Percentiles rank a stretch among this genome's conserved stretches.
Evolutionary conservation across 129 eudicot species (phyloP).

Genomic region (Lactuca saligna): DNA sequence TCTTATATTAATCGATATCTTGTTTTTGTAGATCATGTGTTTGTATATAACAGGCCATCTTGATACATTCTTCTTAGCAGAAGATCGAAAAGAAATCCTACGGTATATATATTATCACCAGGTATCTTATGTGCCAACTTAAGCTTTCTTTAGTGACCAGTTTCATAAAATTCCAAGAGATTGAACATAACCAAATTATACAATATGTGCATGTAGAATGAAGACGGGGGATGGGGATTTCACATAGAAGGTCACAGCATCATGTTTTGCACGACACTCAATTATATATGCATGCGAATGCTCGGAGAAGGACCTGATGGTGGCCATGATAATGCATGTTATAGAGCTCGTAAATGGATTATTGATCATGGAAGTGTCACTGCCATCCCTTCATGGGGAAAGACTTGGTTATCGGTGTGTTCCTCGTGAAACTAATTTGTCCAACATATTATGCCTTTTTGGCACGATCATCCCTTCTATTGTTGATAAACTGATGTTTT

Average conservation of each 20-base stretch:
- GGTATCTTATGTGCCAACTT: neutral
- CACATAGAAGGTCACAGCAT: slow-evolving; percentile 71
- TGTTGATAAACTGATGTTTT: neutral
- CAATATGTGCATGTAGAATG: slow-evolving; percentile 27
- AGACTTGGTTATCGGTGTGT: slow-evolving; percentile 67
- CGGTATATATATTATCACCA: slow-evolving; percentile 42
- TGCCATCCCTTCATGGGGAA: slow-evolving; percentile 77
- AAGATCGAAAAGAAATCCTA: slow-evolving; percentile 52
- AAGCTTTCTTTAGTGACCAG: neutral
- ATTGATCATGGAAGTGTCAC: slow-evolving; percentile 65
- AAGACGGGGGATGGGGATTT: slow-evolving; percentile 84
- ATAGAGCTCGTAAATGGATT: slow-evolving; percentile 69
- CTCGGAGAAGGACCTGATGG: slow-evolving; percentile 65
- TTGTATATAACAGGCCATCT: slow-evolving; percentile 73
- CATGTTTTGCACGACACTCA: slow-evolving; percentile 59
- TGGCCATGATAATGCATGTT: slow-evolving; percentile 47
- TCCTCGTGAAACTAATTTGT: neutral
- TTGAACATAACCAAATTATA: too few relatives aligned
- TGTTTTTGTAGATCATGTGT: slow-evolving; percentile 51
- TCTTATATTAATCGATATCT: neutral
- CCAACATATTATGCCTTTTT: too few relatives aligned
- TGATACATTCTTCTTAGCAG: slow-evolving; percentile 38
- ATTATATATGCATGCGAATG: slow-evolving; percentile 59
- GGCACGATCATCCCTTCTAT: neutral
- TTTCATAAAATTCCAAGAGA: neutral